Percentiles rank a stretch among this genome's conserved stretches.
Evolutionary conservation across 371 early-diverging fungal genomes (phyloP).

Genomic region (Globomyces sp.): DNA sequence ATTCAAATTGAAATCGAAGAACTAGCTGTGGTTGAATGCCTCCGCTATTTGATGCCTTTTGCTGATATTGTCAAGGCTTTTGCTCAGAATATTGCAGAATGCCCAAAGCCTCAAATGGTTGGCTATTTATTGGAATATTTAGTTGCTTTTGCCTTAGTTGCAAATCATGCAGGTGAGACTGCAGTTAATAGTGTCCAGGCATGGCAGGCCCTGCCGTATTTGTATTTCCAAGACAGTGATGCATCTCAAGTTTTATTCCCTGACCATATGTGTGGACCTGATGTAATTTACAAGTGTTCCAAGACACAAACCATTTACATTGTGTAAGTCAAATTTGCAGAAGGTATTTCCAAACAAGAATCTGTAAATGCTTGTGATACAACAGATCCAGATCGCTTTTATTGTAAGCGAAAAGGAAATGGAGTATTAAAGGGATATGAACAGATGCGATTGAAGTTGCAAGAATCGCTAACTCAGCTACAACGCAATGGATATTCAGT

Average conservation of each 20-base stretch:
- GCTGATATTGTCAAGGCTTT: slow-evolving; percentile 20
- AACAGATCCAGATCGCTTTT: slow-evolving; percentile 27
- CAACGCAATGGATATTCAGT: slow-evolving; percentile 6
- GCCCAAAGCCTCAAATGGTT: slow-evolving; percentile 27
- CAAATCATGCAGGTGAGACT: not conserved
- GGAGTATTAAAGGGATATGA: slow-evolving; percentile 26
- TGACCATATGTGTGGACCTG: slow-evolving; percentile 33
- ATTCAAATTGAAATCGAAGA: not conserved
- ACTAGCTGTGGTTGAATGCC: slow-evolving; percentile 20
- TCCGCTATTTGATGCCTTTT: slow-evolving; percentile 31
- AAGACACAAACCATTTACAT: slow-evolving; percentile 25
- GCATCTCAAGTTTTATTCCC: slow-evolving; percentile 21
- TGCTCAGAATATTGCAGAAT: slow-evolving; percentile 15
- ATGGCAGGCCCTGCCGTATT: not conserved
- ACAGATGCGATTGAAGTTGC: not conserved
- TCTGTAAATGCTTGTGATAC: slow-evolving; percentile 28
- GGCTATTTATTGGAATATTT: slow-evolving; percentile 33
- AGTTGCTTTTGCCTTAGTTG: slow-evolving; percentile 33
- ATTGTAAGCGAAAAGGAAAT: slow-evolving; percentile 20
- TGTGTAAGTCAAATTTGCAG: slow-evolving; percentile 33
- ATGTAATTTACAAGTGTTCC: slow-evolving; percentile 30
- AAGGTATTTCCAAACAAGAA: slow-evolving; percentile 33
- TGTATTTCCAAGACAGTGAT: not conserved
- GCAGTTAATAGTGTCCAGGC: not conserved
- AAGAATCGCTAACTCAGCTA: not conserved